Base-by-base conservation (phyloP, 768 basidiomycete genomes). In the Pleurotus citrinopileatus region DNA sequence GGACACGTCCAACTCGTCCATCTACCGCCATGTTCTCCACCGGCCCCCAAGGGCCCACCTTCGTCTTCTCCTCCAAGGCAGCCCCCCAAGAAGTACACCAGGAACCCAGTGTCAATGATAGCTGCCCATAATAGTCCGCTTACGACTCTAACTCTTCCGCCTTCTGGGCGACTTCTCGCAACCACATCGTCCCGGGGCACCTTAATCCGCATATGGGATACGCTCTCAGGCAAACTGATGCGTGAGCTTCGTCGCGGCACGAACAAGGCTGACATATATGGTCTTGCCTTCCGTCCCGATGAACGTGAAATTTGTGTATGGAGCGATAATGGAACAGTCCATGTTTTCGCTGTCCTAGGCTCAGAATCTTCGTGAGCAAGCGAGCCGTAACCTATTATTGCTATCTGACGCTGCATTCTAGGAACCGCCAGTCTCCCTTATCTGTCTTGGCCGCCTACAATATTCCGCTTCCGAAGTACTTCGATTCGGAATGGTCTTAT, bases 401-500 rank as follows among this genome's bases (percentile, higher is more conserved):
- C 36, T 53, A 20, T 43, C 52, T 22, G 26, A 46, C 29, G 38
- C 25, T 12, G 12, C 55, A 23, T 40, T 42, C 8, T 63, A 92
- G 90, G 40, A 93, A 94, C 63, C 90, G 89, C 34, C 90, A 91
- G 56, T 94, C 91, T 5, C 81, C 89, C 4, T 78, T 95, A 60
- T 91, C 89, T 0, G 84, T 87, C 3, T 70, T 96, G 43, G 81
- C 87, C 13, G 86, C 89, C 2, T 94, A 87, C 63, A 26, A 26
- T 37, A 70, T 96, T 8, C 89, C 87, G 12, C 76, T 92, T 28
- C 93, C 93, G 15, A 91, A 89, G 57, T 96, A 96, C 67, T 94
- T 97, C 65, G 85, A 86, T 63, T 94, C 92, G n/a, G 88, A 94
- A 67, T 96, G 94, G 94, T 95, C 94, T 0, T 94, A 96, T 64